A percentile compares a stretch with the other conserved stretches of the same genome.
These are phyloP conservation scores for Monilinia polystroma DNA, from an alignment of 2,329 filamentous ascomycete genomes.

Conservation along the genomic window DNA sequence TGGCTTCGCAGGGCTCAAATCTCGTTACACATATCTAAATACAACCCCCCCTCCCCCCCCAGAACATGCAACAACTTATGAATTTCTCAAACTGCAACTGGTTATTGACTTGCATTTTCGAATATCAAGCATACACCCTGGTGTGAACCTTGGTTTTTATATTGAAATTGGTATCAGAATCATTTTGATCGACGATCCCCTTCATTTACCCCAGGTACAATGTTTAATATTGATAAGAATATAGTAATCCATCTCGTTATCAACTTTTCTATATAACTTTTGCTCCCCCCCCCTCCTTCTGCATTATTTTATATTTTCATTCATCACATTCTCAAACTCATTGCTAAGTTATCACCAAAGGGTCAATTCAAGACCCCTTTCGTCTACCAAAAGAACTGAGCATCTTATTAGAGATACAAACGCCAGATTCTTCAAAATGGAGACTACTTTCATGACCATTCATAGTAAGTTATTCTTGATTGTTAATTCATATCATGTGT, in stretches of 20 bases:
- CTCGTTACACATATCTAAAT: neutral
- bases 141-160: neutral
- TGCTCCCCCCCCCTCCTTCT: too few relatives aligned
- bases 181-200: slow-evolving; percentile 7
- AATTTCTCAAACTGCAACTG: neutral
- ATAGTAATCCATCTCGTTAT: neutral
- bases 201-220: neutral
- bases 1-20: slow-evolving; percentile 4
- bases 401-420: slow-evolving; percentile 42
- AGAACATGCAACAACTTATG: neutral
- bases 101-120: neutral
- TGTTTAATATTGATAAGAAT: slow-evolving; percentile 1
- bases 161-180: neutral
- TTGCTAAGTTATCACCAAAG: neutral
- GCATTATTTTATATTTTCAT: neutral
- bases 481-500: slow-evolving; percentile 1
- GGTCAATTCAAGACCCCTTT: slow-evolving; percentile 8
- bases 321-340: neutral
- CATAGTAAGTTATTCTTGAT: slow-evolving; percentile 60
- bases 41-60: neutral
- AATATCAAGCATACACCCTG: neutral
- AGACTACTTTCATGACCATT: slow-evolving; percentile 88
- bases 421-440: slow-evolving; percentile 54
- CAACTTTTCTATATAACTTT: slow-evolving; percentile 7
- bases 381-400: slow-evolving; percentile 36